Conservation (phyloP, 2,329 filamentous ascomycete genomes). For the Lojkania enalia region DNA sequence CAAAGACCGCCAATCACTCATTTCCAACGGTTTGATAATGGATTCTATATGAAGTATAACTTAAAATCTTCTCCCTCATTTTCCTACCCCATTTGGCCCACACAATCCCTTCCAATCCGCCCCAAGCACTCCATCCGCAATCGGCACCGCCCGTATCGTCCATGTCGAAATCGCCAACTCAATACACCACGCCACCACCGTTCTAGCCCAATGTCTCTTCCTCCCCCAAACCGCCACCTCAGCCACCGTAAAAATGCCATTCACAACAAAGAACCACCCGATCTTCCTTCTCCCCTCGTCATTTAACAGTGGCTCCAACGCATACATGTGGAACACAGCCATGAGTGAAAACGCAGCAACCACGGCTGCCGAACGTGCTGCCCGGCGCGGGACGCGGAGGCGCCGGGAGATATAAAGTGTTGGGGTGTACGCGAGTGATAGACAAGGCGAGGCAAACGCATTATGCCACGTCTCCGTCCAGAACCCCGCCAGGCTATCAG, state of each 20-base stretch:
- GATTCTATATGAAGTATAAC: too few relatives aligned
- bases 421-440: constrained; percentile 45
- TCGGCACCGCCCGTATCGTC: constrained; percentile 36
- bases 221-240: constrained; percentile 42
- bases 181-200: constrained; percentile 39
- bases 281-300: constrained; percentile 38
- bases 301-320: constrained; percentile 40
- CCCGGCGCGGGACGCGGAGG: constrained; percentile 32
- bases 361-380: constrained; percentile 42
- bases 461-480: constrained; percentile 52
- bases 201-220: constrained; percentile 38
- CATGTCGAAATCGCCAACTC: constrained; percentile 41
- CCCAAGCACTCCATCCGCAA: constrained; percentile 38
- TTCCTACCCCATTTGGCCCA: background rate
- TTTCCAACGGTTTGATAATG: too few relatives aligned
- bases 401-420: constrained; percentile 37
- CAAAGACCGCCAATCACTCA: too few relatives aligned
- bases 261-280: constrained; percentile 45
- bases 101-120: constrained; percentile 17
- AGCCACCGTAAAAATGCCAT: constrained; percentile 42
- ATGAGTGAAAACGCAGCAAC: constrained; percentile 46
- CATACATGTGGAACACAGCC: constrained; percentile 47
- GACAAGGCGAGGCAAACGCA: constrained; percentile 46
- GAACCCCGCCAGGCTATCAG: constrained; percentile 32
- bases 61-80: background rate